Conservation (phyloP, 441 rosid genomes). For the Brassica hybrid region DNA sequence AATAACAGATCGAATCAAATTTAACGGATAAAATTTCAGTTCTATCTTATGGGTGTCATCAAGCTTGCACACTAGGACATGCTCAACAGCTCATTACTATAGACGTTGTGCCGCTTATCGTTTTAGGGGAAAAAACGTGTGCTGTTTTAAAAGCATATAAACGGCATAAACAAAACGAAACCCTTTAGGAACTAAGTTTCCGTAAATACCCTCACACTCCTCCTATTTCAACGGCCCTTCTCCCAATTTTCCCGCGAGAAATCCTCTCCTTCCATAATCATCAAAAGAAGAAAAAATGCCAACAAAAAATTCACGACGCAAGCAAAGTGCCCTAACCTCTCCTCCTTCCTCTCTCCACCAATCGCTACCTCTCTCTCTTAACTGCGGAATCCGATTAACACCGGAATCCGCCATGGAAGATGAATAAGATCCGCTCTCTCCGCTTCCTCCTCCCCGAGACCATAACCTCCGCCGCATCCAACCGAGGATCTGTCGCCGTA, state of each 20-base stretch:
- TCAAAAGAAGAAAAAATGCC: constrained; percentile 22
- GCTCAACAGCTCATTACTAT: background rate
- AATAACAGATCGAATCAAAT: too few relatives aligned
- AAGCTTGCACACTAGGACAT: too few relatives aligned
- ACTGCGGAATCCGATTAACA: constrained; percentile 50
- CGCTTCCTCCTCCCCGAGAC: constrained; percentile 49
- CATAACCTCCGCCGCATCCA: constrained; percentile 41
- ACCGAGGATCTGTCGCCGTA: constrained; percentile 32
- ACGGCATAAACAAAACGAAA: background rate
- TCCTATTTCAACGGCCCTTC: constrained; percentile 22
- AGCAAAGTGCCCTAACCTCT: constrained; percentile 1
- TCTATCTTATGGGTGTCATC: too few relatives aligned
- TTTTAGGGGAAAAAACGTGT: background rate
- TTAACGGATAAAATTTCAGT: too few relatives aligned
- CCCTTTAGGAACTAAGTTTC: background rate
- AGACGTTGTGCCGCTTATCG: background rate
- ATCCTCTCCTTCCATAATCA: constrained; percentile 41
- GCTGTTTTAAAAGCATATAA: background rate
- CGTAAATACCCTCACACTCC: constrained; percentile 13
- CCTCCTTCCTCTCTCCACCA: constrained; percentile 21
- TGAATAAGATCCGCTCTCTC: constrained; percentile 55
- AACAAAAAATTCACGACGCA: background rate
- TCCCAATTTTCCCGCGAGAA: constrained; percentile 60
- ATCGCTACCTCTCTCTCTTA: constrained; percentile 10
- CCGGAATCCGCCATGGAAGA: constrained; percentile 74